phyloP scores from a whole-genome alignment of 305 asterid species.

The Rubia occidens region DNA sequence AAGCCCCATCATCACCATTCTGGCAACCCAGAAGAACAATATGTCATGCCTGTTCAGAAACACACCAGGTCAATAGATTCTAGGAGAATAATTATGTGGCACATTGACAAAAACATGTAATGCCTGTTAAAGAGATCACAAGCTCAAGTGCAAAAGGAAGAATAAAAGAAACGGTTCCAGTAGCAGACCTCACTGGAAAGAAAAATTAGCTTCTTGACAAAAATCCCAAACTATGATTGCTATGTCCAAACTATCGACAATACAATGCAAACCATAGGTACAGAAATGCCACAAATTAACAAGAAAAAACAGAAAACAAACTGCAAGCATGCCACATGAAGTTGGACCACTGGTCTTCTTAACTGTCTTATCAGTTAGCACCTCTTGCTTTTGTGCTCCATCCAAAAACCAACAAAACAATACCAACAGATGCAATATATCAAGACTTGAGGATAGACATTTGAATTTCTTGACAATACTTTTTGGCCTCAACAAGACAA shows the following conservation, averaged over 20 bases:
- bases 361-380: neutral
- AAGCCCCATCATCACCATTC: constrained; percentile 99
- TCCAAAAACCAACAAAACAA: neutral
- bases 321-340: neutral
- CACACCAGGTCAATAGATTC: constrained; percentile 11
- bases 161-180: neutral
- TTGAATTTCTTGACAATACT: neutral
- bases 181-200: neutral
- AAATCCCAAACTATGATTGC: neutral
- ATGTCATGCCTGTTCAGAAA: constrained; percentile 82
- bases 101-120: constrained; percentile 38
- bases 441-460: neutral
- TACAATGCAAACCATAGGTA: neutral
- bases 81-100: neutral
- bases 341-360: neutral
- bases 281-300: neutral
- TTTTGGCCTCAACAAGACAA: neutral
- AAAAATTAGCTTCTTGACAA: neutral
- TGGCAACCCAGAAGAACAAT: constrained; percentile 98
- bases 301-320: neutral
- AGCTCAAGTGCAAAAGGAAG: constrained; percentile 7
- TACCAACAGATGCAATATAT: neutral
- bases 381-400: neutral
- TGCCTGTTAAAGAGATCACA: constrained; percentile 50
- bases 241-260: neutral